These are phyloP conservation scores for Ganoderma lucidum DNA, from an alignment of 1,284 basidiomycete species.

Conservation along the genomic window DNA sequence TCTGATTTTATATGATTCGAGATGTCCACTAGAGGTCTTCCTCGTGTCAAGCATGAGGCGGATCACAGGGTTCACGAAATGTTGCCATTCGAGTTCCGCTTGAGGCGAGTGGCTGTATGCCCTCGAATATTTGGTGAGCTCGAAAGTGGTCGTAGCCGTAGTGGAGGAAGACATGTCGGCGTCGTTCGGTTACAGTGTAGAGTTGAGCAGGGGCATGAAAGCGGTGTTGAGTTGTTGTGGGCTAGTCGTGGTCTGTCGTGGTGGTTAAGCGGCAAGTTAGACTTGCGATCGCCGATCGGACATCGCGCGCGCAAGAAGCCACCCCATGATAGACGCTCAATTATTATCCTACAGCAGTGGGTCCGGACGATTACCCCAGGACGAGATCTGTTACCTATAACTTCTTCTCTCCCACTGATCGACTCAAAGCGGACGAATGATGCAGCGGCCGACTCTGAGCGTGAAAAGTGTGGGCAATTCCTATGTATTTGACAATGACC, in stretches of 20 bases:
- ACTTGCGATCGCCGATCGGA: no score
- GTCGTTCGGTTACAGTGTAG: background rate
- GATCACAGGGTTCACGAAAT: conserved; percentile 75
- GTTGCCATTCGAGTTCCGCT: conserved; percentile 67
- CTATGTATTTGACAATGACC: no score
- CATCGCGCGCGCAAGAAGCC: no score
- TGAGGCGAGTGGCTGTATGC: conserved; percentile 49
- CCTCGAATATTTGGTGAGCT: conserved; percentile 72
- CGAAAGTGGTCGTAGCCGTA: conserved; percentile 61
- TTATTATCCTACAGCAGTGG: no score
- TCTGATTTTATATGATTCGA: conserved; percentile 68
- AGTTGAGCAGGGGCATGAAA: background rate
- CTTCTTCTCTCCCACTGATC: no score
- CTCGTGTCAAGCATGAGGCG: conserved; percentile 68
- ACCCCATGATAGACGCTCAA: no score
- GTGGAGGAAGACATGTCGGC: conserved; percentile 62
- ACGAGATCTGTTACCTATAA: no score
- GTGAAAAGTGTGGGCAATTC: no score
- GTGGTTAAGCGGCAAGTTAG: background rate
- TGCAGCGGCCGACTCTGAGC: no score
- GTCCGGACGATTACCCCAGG: no score
- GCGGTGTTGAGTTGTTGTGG: background rate
- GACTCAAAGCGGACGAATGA: no score
- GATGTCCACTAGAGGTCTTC: conserved; percentile 53
- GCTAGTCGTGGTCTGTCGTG: background rate